A percentile compares a stretch with the other conserved stretches of the same genome.
Conservation (phyloP, 2,329 filamentous ascomycete species). For the Pseudogymnoascus sp. region DNA sequence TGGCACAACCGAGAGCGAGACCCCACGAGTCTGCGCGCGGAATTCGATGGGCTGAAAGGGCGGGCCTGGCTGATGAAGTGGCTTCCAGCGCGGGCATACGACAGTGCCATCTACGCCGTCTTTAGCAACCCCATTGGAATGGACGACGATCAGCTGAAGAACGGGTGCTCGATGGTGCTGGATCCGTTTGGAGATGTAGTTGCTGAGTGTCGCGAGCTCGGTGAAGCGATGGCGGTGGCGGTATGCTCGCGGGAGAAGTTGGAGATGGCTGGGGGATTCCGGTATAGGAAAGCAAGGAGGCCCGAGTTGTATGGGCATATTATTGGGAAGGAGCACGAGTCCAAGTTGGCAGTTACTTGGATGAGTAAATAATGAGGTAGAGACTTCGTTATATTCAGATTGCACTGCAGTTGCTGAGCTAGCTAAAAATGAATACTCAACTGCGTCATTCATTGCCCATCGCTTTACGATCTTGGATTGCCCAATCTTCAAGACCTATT, state of each 20-base stretch:
- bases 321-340: constrained; percentile 10
- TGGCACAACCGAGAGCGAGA: constrained; percentile 13
- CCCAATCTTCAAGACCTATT: not conserved
- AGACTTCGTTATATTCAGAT: not conserved
- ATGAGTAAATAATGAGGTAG: constrained; percentile 12
- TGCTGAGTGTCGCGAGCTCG: constrained; percentile 14
- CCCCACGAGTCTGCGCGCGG: constrained; percentile 12
- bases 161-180: constrained; percentile 16
- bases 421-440: not conserved
- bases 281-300: constrained; percentile 14
- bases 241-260: constrained; percentile 12
- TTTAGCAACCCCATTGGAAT: constrained; percentile 17
- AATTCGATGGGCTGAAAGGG: constrained; percentile 17
- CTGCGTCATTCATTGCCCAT: too few relatives aligned
- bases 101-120: constrained; percentile 16
- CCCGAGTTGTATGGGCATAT: constrained; percentile 15
- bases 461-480: not conserved
- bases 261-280: constrained; percentile 8
- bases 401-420: too few relatives aligned
- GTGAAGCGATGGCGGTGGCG: constrained; percentile 12
- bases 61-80: constrained; percentile 17
- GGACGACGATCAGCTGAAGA: constrained; percentile 16
- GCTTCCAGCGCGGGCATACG: constrained; percentile 17
- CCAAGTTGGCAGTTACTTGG: constrained; percentile 13
- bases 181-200: constrained; percentile 17